Evolutionary conservation across 192 early-diverging fungal genomes (phyloP), one percentile per base, ranked within the genome.

Genomic region (Backusella psychrophila): DNA sequence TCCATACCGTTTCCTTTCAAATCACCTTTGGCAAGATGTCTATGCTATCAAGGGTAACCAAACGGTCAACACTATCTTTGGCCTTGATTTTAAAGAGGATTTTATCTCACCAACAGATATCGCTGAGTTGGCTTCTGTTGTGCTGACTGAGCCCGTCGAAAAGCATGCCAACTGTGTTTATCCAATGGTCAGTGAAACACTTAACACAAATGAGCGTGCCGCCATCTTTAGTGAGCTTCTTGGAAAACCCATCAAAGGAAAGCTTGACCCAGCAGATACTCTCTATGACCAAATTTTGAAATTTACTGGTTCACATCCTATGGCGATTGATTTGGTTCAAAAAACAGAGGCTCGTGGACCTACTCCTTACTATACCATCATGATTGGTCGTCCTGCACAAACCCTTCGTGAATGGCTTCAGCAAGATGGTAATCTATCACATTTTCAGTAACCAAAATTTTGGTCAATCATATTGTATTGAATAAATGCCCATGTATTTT

Each of bases 161-260:
- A n/a, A 26, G 72, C 66, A 42, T 75, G 15, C 19, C 66, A 59
- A 72, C 34, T n/a, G 33, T 63, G 76, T 69, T 31, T 77, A 77
- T 31, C 14, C 69, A 1, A 69, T 77, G 76, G 72, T 71, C 8
- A 31, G 69, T 7, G 69, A 77, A 12, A 42, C 23, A 12, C 29
- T 77, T 4, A 49, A 56, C 6, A 38, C 39, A 8, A 23, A 44
- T 6, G 70, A 71, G 0, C 76, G 76, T 14, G 76, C 76, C 17
- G 39, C 23, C 0, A 69, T 72, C 0, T 72, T 77, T 26, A 46
- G 35, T 31, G 21, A 66, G 2, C 70, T 69, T 21, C 68, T 77
- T 12, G 76, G 76, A 23, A 26, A 69, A 4, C 21, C 69, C 59
- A 26, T 46, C 17, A 31, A 77, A 33, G 38, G 44, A 42, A 72